A percentile compares a stretch with the other conserved stretches of the same genome.
Evolutionary conservation across 441 rosid species (phyloP).

Genomic region (Breynia disticha): DNA sequence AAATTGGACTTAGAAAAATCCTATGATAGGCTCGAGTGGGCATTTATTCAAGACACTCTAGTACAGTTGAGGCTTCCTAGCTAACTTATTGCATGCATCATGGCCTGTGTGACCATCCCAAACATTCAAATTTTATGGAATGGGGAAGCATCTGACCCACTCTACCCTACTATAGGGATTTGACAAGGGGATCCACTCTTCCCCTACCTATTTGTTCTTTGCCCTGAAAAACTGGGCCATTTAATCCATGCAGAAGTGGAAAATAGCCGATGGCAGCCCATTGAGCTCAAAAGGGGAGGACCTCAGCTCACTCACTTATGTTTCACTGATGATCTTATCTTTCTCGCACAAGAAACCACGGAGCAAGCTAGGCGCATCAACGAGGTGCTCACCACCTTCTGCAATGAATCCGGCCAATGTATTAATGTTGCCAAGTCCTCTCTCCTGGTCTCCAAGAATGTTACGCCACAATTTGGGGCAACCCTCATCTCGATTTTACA

Average conservation of each 20-base stretch:
- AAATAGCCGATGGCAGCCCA: background rate
- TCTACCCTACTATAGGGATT: background rate
- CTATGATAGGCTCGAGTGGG: background rate
- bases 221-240: background rate
- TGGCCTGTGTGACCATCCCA: background rate
- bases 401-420: too few relatives aligned
- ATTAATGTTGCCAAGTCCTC: too few relatives aligned
- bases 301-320: background rate
- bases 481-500: too few relatives aligned
- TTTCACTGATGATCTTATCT: background rate
- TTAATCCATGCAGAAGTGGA: background rate
- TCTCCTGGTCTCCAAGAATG: too few relatives aligned
- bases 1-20: background rate
- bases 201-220: background rate
- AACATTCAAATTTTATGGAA: background rate
- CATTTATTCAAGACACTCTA: background rate
- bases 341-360: too few relatives aligned
- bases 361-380: too few relatives aligned
- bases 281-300: background rate
- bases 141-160: background rate
- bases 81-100: background rate
- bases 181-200: background rate
- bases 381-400: too few relatives aligned
- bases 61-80: background rate
- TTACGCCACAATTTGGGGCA: too few relatives aligned